Evolutionary conservation across 2,329 filamentous ascomycete species (phyloP), one percentile per base, ranked within the genome.

Genomic region (Aaosphaeria pasadenensis): DNA sequence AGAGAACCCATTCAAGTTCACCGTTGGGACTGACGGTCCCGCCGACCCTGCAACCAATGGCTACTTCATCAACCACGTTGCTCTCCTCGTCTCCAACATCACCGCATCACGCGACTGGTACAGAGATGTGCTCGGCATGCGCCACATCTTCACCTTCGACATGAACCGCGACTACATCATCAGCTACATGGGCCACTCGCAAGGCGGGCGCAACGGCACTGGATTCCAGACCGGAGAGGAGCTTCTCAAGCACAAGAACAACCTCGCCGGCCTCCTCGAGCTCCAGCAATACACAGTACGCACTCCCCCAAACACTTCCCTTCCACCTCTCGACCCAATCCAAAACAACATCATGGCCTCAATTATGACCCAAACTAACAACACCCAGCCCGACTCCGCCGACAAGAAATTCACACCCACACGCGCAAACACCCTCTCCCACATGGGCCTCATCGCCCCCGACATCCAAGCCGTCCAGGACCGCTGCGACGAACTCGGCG

Each of bases 181-280:
- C 49, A 64, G 62, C 39, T 73, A 72, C 53, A 58, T 73, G 55
- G 66, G 59, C 36, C 65, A 71, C 48, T 54, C 60, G 30, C 64
- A 68, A 38, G 71, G 67, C 44, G 69, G 71, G n/a, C 58, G 59
- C 39, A 72, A 71, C 50, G 71, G 71, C 24, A 69, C 63, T 4
- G 70, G 64, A 7, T 71, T 62, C 46, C 69, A 72, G 53, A 70
- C 64, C 2, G 58, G 60, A 13, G 55, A 45, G 5, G 67, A 72
- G 50, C 53, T 72, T 39, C 44, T 52, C 17, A 55, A 60, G 6
- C 57, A 70, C 38, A 71, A 72, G 60, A 69, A 64, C 51, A 70
- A 69, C 43, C 49, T 53, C 7, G 57, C 58, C 30, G 68, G 68
- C 2, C 46, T 71, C 30, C 43, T 72, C 2, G 68, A 71, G 56